A percentile compares a stretch with the other conserved stretches of the same genome.
Evolutionary conservation across 306 rosid genomes (phyloP).

Genomic region (barrel medic (Medicago truncatula)): DNA sequence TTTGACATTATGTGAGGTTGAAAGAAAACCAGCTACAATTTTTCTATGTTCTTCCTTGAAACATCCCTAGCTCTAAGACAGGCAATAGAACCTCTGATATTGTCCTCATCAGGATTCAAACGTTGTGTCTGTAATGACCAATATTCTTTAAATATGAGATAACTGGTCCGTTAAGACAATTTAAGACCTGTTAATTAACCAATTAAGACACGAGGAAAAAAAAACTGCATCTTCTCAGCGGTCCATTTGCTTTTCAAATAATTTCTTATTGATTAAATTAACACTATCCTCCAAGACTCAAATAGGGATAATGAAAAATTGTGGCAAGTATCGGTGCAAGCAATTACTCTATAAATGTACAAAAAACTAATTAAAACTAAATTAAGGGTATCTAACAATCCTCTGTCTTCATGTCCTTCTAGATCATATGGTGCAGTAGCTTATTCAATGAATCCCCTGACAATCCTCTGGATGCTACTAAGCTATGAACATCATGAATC

Average conservation of each 20-base stretch:
- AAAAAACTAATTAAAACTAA: too few relatives aligned
- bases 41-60: neutral
- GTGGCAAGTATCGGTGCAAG: too few relatives aligned
- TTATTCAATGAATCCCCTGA: conserved; percentile 64
- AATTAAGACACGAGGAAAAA: too few relatives aligned
- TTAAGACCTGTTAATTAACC: too few relatives aligned
- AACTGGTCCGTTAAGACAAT: too few relatives aligned
- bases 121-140: neutral
- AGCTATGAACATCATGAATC: conserved; percentile 52
- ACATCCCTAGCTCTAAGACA: conserved; percentile 10
- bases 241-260: too few relatives aligned
- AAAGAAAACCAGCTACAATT: conserved; percentile 20
- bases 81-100: neutral
- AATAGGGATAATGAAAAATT: too few relatives aligned
- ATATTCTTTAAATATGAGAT: conserved; percentile 7
- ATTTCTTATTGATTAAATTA: too few relatives aligned
- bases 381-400: conserved; percentile 42
- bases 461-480: conserved; percentile 61
- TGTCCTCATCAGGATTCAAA: neutral
- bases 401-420: conserved; percentile 56
- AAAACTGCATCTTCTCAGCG: too few relatives aligned
- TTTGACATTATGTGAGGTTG: conserved; percentile 28
- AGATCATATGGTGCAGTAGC: conserved; percentile 61
- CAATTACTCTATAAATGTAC: too few relatives aligned
- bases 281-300: too few relatives aligned